Percentiles rank a stretch among this genome's conserved stretches.
Conservation (phyloP, 2,329 filamentous ascomycete genomes). For the Phoma sp. region DNA sequence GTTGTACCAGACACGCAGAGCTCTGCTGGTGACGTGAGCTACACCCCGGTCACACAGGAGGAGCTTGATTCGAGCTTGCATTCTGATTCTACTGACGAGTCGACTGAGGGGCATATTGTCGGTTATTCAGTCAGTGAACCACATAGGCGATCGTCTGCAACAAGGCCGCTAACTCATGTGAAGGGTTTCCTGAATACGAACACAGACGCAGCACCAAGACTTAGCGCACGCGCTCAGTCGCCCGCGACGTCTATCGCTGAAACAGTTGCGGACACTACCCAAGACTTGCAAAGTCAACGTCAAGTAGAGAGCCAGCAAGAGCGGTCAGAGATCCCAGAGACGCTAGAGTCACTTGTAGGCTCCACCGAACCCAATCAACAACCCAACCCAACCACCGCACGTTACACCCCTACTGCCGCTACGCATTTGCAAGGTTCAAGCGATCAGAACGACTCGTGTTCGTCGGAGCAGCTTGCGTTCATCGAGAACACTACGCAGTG, state of each 20-base stretch:
- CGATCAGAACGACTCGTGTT: neutral
- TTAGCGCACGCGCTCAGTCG: constrained; percentile 16
- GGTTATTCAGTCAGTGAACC: constrained; percentile 16
- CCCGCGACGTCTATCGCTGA: constrained; percentile 36
- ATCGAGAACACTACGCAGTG: constrained; percentile 4
- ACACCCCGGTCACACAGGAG: constrained; percentile 33
- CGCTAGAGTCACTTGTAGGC: constrained; percentile 2
- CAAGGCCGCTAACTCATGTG: neutral
- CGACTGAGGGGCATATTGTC: constrained; percentile 8
- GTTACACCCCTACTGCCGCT: neutral
- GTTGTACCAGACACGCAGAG: constrained; percentile 40
- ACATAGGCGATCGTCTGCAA: neutral
- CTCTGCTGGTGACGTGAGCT: constrained; percentile 30
- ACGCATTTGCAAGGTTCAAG: neutral
- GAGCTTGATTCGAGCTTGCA: constrained; percentile 6
- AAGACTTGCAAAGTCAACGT: constrained; percentile 25
- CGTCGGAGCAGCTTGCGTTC: neutral
- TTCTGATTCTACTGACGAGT: constrained; percentile 9
- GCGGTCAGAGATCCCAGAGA: constrained; percentile 8
- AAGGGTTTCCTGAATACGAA: constrained; percentile 20
- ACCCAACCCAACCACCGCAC: neutral
- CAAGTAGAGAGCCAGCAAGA: constrained; percentile 8
- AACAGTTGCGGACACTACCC: constrained; percentile 29
- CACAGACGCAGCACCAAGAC: constrained; percentile 13
- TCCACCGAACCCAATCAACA: neutral